These are phyloP conservation scores for Vitis labrusca DNA, from an alignment of 164 flowering plant genomes.

Conservation along the genomic window DNA sequence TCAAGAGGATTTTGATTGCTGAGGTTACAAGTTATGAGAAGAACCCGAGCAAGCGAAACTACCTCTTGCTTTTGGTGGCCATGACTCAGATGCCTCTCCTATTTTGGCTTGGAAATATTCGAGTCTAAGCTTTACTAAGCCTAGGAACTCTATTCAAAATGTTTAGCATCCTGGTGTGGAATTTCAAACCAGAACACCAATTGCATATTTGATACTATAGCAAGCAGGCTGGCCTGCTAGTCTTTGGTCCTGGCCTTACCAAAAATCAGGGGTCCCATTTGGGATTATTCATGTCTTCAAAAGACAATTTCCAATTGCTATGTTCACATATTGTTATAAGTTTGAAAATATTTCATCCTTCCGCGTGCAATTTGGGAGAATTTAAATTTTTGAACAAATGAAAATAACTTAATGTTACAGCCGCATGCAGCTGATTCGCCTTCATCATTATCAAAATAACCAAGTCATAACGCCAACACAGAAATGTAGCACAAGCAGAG, in stretches of 20 bases:
- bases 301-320: no score
- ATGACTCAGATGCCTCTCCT: slow-evolving; percentile 2
- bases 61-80: slow-evolving; percentile 10
- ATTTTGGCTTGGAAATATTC: slow-evolving; percentile 9
- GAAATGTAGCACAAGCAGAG: slow-evolving; percentile 7
- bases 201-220: no score
- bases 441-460: not conserved
- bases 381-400: no score
- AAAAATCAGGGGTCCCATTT: not conserved
- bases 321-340: no score
- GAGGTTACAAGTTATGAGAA: slow-evolving; percentile 8
- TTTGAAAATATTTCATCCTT: no score
- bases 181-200: no score
- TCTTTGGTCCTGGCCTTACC: not conserved
- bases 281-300: no score
- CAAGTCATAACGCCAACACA: not conserved
- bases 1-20: slow-evolving; percentile 12
- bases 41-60: slow-evolving; percentile 8
- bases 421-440: slow-evolving; percentile 1
- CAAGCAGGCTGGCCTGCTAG: no score
- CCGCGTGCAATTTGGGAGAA: no score
- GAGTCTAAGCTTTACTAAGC: not conserved
- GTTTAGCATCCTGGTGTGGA: no score
- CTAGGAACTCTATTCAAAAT: no score
- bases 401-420: not conserved